Base-by-base conservation (phyloP, 352 stramenopile species). In the Phytophthora rubi region DNA sequence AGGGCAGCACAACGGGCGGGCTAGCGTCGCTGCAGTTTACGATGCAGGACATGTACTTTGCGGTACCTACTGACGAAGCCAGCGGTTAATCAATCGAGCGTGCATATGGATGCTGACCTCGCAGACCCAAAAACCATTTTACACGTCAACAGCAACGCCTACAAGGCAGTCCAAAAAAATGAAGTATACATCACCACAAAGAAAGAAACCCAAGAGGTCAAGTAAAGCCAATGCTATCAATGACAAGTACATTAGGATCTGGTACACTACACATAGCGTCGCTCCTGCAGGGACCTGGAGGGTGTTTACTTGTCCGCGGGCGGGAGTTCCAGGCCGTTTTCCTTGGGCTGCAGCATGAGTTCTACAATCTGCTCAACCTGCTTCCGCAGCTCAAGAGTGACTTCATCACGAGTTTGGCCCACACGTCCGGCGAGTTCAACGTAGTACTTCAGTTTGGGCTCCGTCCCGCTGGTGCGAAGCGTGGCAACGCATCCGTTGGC, bases 381-480 rank as follows among this genome's bases (percentile, higher is more conserved):
- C 65, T 80, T 80, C 18, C 57, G 68, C 26, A 94, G 68, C 35
- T 88, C 82, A 4, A 64, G 55, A 8, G 72, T 77, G 10, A 94
- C 83, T 30, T 93, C 84, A 23, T 79, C 77, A 21, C 85, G 86
- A 49, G 77, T 81, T 70, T 93, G 80, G 16, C 88, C 85, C 21
- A 89, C 77, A 30, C 81, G 70, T 21, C 87, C 89, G 23, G 86
- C 85, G 12, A 94, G 77, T 83, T 99, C 98, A 39, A 98, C 91
- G 76, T 99, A 99, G 75, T 99, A 99, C 82, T 99, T 99, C 65
- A 99, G 97, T 81, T 99, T 99, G 21, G 98, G 98, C 77, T 99
- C 98, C 12, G 98, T 99, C 18, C 98, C 98, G 75, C 96, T 99
- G 37, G 97, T 99, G 65, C 97, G 92, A 59, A 99, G 90, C 57